Conservation (phyloP, 192 early-diverging fungal species). For the Coemansia sp. region DNA sequence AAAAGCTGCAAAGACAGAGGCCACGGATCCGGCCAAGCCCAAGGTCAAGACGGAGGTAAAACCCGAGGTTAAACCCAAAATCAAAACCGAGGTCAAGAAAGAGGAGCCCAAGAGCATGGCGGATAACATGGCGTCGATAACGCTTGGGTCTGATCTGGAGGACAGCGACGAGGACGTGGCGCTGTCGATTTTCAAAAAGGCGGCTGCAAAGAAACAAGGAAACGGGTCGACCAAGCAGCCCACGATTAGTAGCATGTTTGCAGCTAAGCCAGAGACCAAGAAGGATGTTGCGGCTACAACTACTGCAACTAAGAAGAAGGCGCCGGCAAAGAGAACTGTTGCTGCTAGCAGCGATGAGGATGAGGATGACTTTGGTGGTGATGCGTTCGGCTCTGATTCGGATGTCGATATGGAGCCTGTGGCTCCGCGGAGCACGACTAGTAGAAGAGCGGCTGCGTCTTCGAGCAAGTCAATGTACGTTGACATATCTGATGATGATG, state of each 20-base stretch:
- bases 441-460: constrained; percentile 20
- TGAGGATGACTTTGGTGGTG: constrained; percentile 7
- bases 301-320: constrained; percentile 4
- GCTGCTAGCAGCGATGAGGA: constrained; percentile 32
- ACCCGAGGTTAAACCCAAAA: too few species aligned
- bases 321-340: neutral
- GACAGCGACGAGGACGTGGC: constrained; percentile 51
- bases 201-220: constrained; percentile 11
- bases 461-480: constrained; percentile 24
- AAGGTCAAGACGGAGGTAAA: constrained; percentile 12
- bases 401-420: constrained; percentile 16
- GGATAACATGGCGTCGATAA: constrained; percentile 6
- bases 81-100: constrained; percentile 4
- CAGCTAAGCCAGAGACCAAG: constrained; percentile 5
- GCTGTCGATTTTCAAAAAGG: constrained; percentile 30
- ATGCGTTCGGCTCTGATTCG: constrained; percentile 5
- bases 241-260: constrained; percentile 28
- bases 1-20: constrained; percentile 15
- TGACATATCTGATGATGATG: constrained; percentile 38
- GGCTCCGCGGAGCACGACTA: constrained; percentile 11
- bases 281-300: neutral
- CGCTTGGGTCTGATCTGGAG: constrained; percentile 44
- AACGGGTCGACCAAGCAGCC: constrained; percentile 11
- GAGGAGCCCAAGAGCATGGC: constrained; percentile 7
- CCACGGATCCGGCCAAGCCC: neutral